Conservation (phyloP, 352 stramenopile species). For the Pythium sp. region DNA sequence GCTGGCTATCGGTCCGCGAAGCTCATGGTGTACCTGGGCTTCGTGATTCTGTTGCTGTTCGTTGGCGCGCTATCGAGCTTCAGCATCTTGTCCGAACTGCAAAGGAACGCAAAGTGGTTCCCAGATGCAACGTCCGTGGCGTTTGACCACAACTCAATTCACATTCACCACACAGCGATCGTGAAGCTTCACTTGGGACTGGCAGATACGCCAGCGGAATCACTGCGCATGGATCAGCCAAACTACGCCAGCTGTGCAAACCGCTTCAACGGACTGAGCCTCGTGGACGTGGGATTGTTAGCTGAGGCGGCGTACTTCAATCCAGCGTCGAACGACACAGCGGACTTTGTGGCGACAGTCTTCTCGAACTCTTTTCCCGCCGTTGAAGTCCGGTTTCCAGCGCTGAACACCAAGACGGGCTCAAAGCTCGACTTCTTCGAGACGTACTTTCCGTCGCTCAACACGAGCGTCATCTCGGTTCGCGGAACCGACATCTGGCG, state of each 20-base stretch:
- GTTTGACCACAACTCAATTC: slow-evolving; percentile 56
- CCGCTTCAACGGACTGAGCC: slow-evolving; percentile 66
- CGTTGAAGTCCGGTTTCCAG: slow-evolving; percentile 58
- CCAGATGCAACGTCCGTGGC: slow-evolving; percentile 69
- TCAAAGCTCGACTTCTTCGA: slow-evolving; percentile 88
- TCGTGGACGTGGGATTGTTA: slow-evolving; percentile 85
- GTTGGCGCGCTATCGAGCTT: slow-evolving; percentile 71
- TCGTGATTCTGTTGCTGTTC: slow-evolving; percentile 65
- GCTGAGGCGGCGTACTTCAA: slow-evolving; percentile 89
- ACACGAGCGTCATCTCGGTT: slow-evolving; percentile 86
- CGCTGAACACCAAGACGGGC: slow-evolving; percentile 75
- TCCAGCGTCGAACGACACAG: slow-evolving; percentile 71
- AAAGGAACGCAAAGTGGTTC: slow-evolving; percentile 73
- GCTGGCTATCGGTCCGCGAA: slow-evolving; percentile 55
- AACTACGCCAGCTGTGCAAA: slow-evolving; percentile 77
- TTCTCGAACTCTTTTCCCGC: slow-evolving; percentile 44
- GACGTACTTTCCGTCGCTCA: slow-evolving; percentile 67
- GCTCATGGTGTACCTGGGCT: slow-evolving; percentile 60
- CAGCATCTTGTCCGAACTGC: slow-evolving; percentile 68
- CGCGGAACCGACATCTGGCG: slow-evolving; percentile 88
- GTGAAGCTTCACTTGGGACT: slow-evolving; percentile 81
- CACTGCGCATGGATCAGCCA: slow-evolving; percentile 44
- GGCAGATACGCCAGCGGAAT: slow-evolving; percentile 34
- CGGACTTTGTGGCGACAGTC: slow-evolving; percentile 64
- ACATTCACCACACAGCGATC: slow-evolving; percentile 85